phyloP scores from a whole-genome alignment of 192 early-diverging fungal species.

The Jimgerdemannia flammicorona region DNA sequence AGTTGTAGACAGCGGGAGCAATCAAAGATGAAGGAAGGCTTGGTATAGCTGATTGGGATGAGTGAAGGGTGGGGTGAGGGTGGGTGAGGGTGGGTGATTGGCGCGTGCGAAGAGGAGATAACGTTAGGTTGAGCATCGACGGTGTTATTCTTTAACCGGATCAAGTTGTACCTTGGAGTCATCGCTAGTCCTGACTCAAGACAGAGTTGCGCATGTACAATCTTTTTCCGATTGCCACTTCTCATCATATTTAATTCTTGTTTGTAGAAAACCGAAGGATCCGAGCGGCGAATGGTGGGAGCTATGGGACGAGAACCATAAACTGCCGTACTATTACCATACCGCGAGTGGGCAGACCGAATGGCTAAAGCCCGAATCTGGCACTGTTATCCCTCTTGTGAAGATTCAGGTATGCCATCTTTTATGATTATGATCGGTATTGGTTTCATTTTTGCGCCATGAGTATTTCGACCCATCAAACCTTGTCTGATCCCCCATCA shows the following conservation, averaged over 20 bases:
- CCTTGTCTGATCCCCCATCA: slow-evolving; percentile 14
- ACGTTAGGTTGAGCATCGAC: too few species aligned
- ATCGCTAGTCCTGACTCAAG: too few species aligned
- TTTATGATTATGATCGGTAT: background rate
- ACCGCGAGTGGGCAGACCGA: slow-evolving; percentile 81
- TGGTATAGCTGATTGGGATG: too few species aligned
- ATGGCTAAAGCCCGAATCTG: slow-evolving; percentile 76
- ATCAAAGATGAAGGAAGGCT: too few species aligned
- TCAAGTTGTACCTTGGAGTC: too few species aligned
- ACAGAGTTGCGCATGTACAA: too few species aligned
- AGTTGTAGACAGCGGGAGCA: too few species aligned
- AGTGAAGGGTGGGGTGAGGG: too few species aligned
- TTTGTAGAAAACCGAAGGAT: slow-evolving; percentile 61
- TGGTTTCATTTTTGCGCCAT: background rate
- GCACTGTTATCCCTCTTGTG: slow-evolving; percentile 69
- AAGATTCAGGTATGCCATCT: slow-evolving; percentile 56
- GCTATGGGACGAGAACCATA: slow-evolving; percentile 80
- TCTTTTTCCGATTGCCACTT: slow-evolving; percentile 2
- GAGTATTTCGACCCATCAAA: slow-evolving; percentile 24
- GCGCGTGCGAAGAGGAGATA: too few species aligned
- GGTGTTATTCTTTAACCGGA: too few species aligned
- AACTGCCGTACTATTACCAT: slow-evolving; percentile 93
- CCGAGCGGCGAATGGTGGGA: slow-evolving; percentile 96
- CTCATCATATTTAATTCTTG: background rate
- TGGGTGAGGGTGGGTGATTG: too few species aligned